Evolutionary conservation across 228 moss, liverwort and hornwort species (phyloP).

Genomic region (Sphagnum magellanicum): DNA sequence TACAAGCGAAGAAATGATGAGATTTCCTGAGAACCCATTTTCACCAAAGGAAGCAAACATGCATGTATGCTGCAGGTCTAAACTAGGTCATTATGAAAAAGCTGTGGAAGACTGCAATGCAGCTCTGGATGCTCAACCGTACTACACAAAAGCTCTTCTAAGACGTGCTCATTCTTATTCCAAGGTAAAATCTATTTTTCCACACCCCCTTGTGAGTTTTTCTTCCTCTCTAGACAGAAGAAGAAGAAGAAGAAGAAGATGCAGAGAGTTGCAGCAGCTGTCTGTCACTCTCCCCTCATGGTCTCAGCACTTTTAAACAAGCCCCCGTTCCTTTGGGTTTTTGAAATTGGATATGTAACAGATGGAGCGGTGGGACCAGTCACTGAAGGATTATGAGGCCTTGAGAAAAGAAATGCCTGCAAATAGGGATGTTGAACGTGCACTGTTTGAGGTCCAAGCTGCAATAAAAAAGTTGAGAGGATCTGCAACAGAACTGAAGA

Average conservation of each 20-base stretch:
- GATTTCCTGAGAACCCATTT: background rate
- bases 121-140: constrained; percentile 86
- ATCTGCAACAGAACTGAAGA: constrained; percentile 51
- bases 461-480: constrained; percentile 75
- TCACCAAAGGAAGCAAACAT: background rate
- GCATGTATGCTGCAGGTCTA: constrained; percentile 18
- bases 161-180: constrained; percentile 77
- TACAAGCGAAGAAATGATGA: no score
- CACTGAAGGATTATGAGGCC: constrained; percentile 70
- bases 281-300: background rate
- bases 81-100: constrained; percentile 90
- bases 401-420: constrained; percentile 74
- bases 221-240: background rate
- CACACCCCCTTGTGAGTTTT: background rate
- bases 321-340: background rate
- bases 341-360: constrained; percentile 13
- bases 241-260: background rate
- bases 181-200: constrained; percentile 32
- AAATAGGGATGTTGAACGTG: constrained; percentile 69
- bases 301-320: background rate
- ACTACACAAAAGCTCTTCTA: constrained; percentile 79
- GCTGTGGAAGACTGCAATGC: constrained; percentile 93
- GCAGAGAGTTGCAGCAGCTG: background rate
- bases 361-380: constrained; percentile 94
- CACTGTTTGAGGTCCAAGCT: constrained; percentile 73